Evolutionary conservation across 257 asterid genomes (phyloP).

Genomic region (Ocimum tenuiflorum): DNA sequence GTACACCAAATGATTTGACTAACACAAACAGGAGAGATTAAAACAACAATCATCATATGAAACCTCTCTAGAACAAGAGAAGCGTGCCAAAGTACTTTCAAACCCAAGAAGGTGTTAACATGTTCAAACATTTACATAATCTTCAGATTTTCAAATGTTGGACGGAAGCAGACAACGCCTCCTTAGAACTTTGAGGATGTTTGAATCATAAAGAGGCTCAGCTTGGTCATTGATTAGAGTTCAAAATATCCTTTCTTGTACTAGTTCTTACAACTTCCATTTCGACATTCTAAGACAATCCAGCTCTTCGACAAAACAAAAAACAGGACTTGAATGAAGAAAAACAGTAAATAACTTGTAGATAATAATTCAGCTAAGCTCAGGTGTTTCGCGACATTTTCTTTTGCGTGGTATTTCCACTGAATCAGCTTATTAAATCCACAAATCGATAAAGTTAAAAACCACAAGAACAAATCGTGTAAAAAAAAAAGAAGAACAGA

Average conservation of each 20-base stretch:
- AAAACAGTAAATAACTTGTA: background rate
- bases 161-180: background rate
- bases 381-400: background rate
- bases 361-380: background rate
- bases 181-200: background rate
- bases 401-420: background rate
- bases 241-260: background rate
- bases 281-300: background rate
- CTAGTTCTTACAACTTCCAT: background rate
- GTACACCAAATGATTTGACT: background rate
- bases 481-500: background rate
- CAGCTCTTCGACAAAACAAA: background rate
- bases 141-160: background rate
- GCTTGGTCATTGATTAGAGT: background rate
- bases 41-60: background rate
- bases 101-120: background rate
- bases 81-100: background rate
- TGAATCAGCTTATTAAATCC: background rate
- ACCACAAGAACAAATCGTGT: background rate
- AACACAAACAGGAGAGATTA: background rate
- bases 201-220: background rate
- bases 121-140: background rate
- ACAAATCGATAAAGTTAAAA: background rate
- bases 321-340: background rate
- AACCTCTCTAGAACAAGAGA: slow-evolving; percentile 1